These are phyloP conservation scores for Brachypodium distachyon DNA, from an alignment of 202 grass and related monocot species.

Conservation along the genomic window DNA sequence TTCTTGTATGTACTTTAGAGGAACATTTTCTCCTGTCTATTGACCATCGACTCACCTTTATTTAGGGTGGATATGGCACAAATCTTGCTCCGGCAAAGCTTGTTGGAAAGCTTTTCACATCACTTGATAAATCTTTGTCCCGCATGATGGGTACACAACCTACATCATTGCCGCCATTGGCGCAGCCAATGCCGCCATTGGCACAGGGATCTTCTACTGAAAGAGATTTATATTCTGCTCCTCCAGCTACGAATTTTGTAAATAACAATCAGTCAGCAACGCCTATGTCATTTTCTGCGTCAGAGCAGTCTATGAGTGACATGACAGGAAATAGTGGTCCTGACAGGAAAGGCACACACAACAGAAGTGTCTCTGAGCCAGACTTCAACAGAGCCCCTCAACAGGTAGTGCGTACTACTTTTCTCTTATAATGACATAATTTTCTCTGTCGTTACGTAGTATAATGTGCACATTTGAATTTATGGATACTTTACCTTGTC, in stretches of 20 bases:
- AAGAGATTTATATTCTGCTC: constrained; percentile 17
- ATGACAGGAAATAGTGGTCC: constrained; percentile 34
- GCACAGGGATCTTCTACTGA: constrained; percentile 28
- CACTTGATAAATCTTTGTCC: constrained; percentile 76
- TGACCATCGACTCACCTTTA: background rate
- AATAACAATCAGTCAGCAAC: constrained; percentile 73
- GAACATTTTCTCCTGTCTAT: background rate
- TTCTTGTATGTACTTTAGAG: background rate
- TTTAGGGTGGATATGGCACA: constrained; percentile 78
- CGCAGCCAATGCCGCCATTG: constrained; percentile 39
- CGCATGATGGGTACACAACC: constrained; percentile 82
- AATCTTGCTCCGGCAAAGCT: constrained; percentile 75
- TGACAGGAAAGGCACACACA: constrained; percentile 43
- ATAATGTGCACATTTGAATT: background rate
- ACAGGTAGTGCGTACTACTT: constrained; percentile 35
- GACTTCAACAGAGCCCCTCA: constrained; percentile 59
- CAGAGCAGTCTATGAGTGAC: constrained; percentile 56
- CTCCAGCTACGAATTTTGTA: constrained; percentile 38
- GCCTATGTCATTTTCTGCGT: constrained; percentile 63
- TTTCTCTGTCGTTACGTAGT: background rate
- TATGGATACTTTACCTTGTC: background rate
- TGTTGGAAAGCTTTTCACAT: constrained; percentile 79
- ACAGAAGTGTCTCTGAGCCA: constrained; percentile 86
- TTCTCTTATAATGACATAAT: background rate
- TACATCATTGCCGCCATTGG: constrained; percentile 30